Base-by-base conservation (phyloP, 306 rosid species). In the Prunus mongolica region DNA sequence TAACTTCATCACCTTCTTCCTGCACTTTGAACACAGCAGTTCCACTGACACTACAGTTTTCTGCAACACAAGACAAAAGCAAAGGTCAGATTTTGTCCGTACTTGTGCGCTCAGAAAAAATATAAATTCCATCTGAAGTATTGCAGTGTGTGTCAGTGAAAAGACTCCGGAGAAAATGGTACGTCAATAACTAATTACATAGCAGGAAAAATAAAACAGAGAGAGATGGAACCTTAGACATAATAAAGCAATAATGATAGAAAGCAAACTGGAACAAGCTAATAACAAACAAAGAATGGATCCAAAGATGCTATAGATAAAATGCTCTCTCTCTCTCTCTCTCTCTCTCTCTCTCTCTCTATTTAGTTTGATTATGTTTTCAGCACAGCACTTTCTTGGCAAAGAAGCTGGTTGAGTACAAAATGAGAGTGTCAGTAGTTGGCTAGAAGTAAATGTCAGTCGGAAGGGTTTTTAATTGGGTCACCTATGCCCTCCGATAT, bases 21-120 rank as follows among this genome's bases (percentile, higher is more conserved):
- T 77, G 85, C 91, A 87, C 78, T 84, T 85, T 44, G 86, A 84
- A 80, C 89, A 82, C 25, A 79, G 75, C 63, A 90, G 86, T 51
- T 86, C 86, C 67, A 81, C 86, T 81, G 83, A 81, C 69, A 82
- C 86, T 45, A 85, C 84, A 69, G 90, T 84, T 73, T 80, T 88
- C 96, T 89, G 93, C 89, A 80, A 58, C 75, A 83, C 67, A 41
- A 79, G n/a, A 27, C 15, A 60, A 69, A 62, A 51, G 56, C 19
- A 24, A 27, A 3, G 19, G 61, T 81, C 81, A 77, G 83, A 78
- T 60, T 70, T 66, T 72, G 27, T 34, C 3, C 47, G 30, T 57
- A 80, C 75, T 34, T 13, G n/a, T 22, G 62, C 46, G 63, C 63
- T n/a, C 61, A 32, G 47, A 71, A 51, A 38, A 28, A 44, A 65